A percentile compares a stretch with the other conserved stretches of the same genome.
phyloP scores from a whole-genome alignment of 1,139 yeast genomes.

The Nakaseomyces bracarensis region DNA sequence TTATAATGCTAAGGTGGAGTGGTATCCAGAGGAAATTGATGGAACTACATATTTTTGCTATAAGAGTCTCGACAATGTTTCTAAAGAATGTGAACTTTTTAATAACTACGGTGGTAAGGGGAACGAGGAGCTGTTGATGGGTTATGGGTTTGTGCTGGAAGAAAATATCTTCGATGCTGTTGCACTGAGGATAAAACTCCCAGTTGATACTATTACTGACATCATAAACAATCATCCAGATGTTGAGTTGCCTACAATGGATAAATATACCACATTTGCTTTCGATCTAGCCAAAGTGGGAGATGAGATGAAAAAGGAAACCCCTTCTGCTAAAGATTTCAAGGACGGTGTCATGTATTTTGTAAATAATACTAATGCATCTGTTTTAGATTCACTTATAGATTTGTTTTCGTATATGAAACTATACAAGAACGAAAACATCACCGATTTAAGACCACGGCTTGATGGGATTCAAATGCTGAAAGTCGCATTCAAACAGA shows the following conservation, averaged over 20 bases:
- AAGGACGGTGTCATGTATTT: conserved; percentile 41
- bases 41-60: conserved; percentile 17
- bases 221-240: conserved; percentile 34
- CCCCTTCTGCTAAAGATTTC: conserved; percentile 14
- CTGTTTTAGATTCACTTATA: conserved; percentile 33
- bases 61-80: conserved; percentile 19
- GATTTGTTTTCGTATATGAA: conserved; percentile 43
- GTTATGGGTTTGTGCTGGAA: conserved; percentile 61
- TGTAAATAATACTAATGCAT: conserved; percentile 29
- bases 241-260: conserved; percentile 40
- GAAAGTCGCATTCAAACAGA: conserved; percentile 23
- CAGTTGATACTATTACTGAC: conserved; percentile 28
- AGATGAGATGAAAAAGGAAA: conserved; percentile 16
- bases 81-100: conserved; percentile 44
- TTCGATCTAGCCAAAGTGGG: conserved; percentile 23
- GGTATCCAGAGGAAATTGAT: conserved; percentile 39
- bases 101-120: conserved; percentile 86
- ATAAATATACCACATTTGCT: conserved; percentile 35
- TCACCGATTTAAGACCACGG: conserved; percentile 44
- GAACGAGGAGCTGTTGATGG: conserved; percentile 55
- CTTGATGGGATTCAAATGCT: conserved; percentile 46
- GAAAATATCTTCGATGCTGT: conserved; percentile 57
- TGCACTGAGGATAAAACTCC: conserved; percentile 46
- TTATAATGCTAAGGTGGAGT: conserved; percentile 51
- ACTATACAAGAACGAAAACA: conserved; percentile 38